Evolutionary conservation across 176 grass and related monocot genomes (phyloP).

Genomic region (Panicum miliaceum): DNA sequence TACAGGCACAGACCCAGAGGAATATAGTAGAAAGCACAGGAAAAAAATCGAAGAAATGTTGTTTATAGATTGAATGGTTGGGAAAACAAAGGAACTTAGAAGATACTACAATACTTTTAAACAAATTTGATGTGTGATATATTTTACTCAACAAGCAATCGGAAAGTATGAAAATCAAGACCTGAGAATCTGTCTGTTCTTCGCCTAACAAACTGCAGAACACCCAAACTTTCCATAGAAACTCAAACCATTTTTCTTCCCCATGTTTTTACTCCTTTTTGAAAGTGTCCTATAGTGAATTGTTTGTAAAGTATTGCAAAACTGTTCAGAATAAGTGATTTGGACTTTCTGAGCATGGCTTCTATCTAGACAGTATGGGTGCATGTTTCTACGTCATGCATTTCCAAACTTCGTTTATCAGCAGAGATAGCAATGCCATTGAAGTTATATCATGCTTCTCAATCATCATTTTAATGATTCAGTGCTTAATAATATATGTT

Average conservation of each 20-base stretch:
- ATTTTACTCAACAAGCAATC: not conserved
- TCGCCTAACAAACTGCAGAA: not conserved
- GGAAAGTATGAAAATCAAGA: not conserved
- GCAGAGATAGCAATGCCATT: not conserved
- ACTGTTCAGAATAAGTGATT: slow-evolving; percentile 28
- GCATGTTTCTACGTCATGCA: not conserved
- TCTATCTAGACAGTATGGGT: slow-evolving; percentile 2
- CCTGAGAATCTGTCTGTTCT: not conserved
- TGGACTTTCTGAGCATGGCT: not conserved
- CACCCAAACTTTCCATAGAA: not conserved
- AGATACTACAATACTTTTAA: not conserved
- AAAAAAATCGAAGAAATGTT: not conserved
- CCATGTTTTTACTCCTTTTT: not conserved
- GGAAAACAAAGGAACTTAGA: not conserved
- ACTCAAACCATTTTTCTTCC: not conserved
- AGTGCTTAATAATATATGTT: slow-evolving; percentile 17
- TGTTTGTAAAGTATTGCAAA: not conserved
- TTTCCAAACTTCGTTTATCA: slow-evolving; percentile 12
- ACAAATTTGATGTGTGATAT: not conserved
- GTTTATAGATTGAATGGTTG: not conserved
- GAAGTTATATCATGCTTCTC: slow-evolving; percentile 13
- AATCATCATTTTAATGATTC: not conserved
- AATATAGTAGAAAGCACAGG: not conserved
- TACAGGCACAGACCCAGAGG: not conserved
- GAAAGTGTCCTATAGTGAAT: not conserved